A percentile compares a stretch with the other conserved stretches of the same genome.
These are phyloP conservation scores for Daucus carota DNA, from an alignment of 129 eudicot genomes.

Conservation along the genomic window DH1_v3.0 NC_030386.2:24934501-24935000, in stretches of 20 bases:
- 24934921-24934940: conserved; percentile 80
- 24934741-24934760: neutral
- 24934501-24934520: conserved; percentile 95
- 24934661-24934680: conserved; percentile 57
- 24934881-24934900: conserved; percentile 93
- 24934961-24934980: conserved; percentile 69
- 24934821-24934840: neutral
- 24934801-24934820: neutral
- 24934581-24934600: conserved; percentile 58
- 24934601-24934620: conserved; percentile 40
- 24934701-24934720: conserved; percentile 87
- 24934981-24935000: conserved; percentile 86
- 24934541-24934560: conserved; percentile 67
- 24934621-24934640: conserved; percentile 48
- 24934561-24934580: conserved; percentile 45
- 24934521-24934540: conserved; percentile 64
- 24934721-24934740: conserved; percentile 77
- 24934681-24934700: conserved; percentile 86
- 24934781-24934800: neutral
- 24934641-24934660: conserved; percentile 32
- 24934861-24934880: conserved; percentile 89
- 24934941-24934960: conserved; percentile 72
- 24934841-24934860: conserved; percentile 45
- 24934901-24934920: conserved; percentile 96
- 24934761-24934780: neutral